Evolutionary conservation across 2,329 filamentous ascomycete genomes (phyloP).

Genomic region (Pestalotiopsis sp.): DNA sequence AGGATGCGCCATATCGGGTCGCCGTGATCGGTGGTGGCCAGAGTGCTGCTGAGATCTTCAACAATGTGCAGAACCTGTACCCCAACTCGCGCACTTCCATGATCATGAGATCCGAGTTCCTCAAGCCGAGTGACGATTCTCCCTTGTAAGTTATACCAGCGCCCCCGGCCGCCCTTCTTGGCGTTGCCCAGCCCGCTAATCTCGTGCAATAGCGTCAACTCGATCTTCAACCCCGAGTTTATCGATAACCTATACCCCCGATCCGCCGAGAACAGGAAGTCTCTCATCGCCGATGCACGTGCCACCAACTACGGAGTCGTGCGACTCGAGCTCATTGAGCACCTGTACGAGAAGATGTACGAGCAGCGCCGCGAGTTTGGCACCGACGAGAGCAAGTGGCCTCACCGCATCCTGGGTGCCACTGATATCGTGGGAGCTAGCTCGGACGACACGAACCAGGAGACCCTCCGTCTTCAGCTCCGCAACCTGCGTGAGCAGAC

Average conservation of each 20-base stretch:
- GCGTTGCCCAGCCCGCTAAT: not conserved
- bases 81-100: constrained; percentile 79
- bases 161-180: not conserved
- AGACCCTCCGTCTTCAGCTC: constrained; percentile 60
- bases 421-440: constrained; percentile 68
- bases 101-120: constrained; percentile 79
- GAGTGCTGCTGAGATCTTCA: constrained; percentile 93
- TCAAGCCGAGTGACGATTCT: constrained; percentile 92
- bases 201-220: constrained; percentile 69
- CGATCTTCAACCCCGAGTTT: constrained; percentile 89
- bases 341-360: constrained; percentile 86
- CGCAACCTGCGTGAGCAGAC: constrained; percentile 43
- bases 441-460: constrained; percentile 44
- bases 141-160: constrained; percentile 72
- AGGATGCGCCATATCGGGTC: constrained; percentile 66
- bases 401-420: constrained; percentile 76
- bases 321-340: constrained; percentile 85
- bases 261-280: constrained; percentile 62
- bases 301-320: constrained; percentile 96
- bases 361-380: constrained; percentile 75
- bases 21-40: constrained; percentile 89
- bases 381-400: constrained; percentile 73
- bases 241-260: constrained; percentile 77
- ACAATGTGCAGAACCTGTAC: constrained; percentile 81
- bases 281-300: constrained; percentile 68